Evolutionary conservation across 768 basidiomycete species (phyloP).

Genomic region (Neoboletus brunneissimus): DNA sequence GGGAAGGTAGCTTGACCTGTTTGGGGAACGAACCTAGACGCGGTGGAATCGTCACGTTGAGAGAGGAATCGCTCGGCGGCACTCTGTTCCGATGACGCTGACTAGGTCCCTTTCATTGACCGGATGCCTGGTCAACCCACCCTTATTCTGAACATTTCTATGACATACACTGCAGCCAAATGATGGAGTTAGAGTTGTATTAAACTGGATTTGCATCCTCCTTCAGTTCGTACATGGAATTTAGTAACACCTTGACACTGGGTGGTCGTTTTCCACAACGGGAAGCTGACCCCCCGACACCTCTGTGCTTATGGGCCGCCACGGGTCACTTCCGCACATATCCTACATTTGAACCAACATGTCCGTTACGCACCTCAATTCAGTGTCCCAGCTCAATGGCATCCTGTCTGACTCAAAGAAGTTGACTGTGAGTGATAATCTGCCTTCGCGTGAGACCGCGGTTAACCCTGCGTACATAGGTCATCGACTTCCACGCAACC

Average conservation of each 20-base stretch:
- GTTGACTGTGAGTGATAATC: conserved; percentile 48
- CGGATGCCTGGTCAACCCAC: not conserved
- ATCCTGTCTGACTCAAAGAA: conserved; percentile 62
- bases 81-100: not conserved
- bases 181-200: conserved; percentile 4
- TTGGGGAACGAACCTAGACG: not conserved
- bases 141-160: not conserved
- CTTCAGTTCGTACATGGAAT: too few relatives aligned
- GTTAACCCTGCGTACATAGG: conserved; percentile 38
- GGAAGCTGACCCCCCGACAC: not conserved
- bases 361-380: conserved; percentile 62
- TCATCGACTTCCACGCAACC: conserved; percentile 85
- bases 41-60: not conserved
- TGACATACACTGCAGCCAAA: not conserved
- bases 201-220: not conserved
- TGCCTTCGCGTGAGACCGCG: not conserved
- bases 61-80: not conserved
- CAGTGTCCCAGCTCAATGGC: conserved; percentile 58
- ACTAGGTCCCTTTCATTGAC: not conserved
- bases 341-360: conserved; percentile 28
- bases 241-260: not conserved
- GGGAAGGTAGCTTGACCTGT: conserved; percentile 31
- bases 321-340: not conserved
- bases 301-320: not conserved
- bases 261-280: conserved; percentile 3